phyloP scores from a whole-genome alignment of 805 yeast species.

The Starmerella vaccinii region DNA sequence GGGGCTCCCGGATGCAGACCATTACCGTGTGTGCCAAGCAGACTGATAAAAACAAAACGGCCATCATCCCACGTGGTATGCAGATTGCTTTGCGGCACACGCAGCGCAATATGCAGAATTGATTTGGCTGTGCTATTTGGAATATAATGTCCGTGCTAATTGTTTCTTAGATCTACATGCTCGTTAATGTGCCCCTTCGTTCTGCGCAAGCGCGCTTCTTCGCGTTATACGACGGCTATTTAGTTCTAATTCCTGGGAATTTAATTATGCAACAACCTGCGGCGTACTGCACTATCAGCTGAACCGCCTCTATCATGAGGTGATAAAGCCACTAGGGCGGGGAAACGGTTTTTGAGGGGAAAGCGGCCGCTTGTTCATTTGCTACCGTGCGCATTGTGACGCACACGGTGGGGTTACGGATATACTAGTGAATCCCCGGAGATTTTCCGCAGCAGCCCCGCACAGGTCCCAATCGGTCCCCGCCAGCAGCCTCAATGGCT shows the following conservation, averaged over 20 bases:
- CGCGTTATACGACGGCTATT: too few species aligned
- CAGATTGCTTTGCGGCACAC: too few species aligned
- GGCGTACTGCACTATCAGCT: background rate
- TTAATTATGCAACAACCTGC: background rate
- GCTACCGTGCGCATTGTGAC: background rate
- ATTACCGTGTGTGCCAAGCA: slow-evolving; percentile 1
- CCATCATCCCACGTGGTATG: background rate
- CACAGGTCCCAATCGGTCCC: background rate
- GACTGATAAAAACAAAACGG: background rate
- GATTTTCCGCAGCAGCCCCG: background rate
- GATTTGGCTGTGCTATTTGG: too few species aligned
- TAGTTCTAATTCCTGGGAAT: too few species aligned
- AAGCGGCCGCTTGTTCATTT: background rate
- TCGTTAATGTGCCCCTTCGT: background rate
- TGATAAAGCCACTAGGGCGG: background rate
- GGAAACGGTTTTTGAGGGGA: slow-evolving; percentile 5
- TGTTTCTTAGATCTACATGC: too few species aligned
- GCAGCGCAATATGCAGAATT: too few species aligned
- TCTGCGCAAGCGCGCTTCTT: too few species aligned
- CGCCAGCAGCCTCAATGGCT: background rate
- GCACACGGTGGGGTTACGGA: slow-evolving; percentile 3
- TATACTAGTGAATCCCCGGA: background rate
- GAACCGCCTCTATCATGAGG: background rate
- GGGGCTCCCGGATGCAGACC: background rate
- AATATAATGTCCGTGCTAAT: too few species aligned